Conservation (phyloP, 768 basidiomycete species). For the Trametes gibbosa region DNA sequence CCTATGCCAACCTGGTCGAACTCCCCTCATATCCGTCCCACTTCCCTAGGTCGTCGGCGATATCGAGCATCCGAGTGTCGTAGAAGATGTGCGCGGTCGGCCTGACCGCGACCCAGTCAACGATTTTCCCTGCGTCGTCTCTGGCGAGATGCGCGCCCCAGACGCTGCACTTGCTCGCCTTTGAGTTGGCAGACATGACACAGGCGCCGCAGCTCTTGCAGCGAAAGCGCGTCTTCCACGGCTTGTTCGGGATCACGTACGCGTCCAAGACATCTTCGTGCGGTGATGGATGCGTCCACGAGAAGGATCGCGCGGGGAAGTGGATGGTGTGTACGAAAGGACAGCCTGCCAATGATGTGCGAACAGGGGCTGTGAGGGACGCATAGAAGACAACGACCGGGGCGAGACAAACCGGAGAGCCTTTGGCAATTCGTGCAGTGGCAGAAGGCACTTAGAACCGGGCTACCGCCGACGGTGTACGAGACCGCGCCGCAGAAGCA, state of each 20-base stretch:
- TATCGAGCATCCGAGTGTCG: constrained; percentile 55
- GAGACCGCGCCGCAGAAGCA: constrained; percentile 59
- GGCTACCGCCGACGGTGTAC: constrained; percentile 46
- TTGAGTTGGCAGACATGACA: constrained; percentile 52
- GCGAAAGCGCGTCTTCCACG: constrained; percentile 59
- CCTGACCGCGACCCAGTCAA: constrained; percentile 51
- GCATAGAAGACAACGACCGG: background rate
- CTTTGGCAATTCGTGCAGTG: constrained; percentile 72
- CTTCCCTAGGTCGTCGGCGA: constrained; percentile 55
- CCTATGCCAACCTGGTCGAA: constrained; percentile 37
- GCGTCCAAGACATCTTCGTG: constrained; percentile 39
- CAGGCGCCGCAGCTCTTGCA: constrained; percentile 60
- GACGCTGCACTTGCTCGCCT: constrained; percentile 48
- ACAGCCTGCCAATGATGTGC: constrained; percentile 36
- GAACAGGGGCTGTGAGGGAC: background rate
- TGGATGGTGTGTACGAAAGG: constrained; percentile 65
- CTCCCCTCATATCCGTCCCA: constrained; percentile 62
- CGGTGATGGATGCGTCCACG: constrained; percentile 48
- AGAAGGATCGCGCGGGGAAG: constrained; percentile 47
- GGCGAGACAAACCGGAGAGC: constrained; percentile 42
- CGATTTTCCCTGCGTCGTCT: constrained; percentile 47
- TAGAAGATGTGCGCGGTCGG: constrained; percentile 71
- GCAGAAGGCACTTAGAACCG: constrained; percentile 59
- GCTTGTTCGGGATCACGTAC: constrained; percentile 48
- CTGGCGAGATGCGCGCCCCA: constrained; percentile 59